Evolutionary conservation across 441 rosid species (phyloP), one percentile per base, ranked within the genome.

Genomic region (Macaranga tanarius): DNA sequence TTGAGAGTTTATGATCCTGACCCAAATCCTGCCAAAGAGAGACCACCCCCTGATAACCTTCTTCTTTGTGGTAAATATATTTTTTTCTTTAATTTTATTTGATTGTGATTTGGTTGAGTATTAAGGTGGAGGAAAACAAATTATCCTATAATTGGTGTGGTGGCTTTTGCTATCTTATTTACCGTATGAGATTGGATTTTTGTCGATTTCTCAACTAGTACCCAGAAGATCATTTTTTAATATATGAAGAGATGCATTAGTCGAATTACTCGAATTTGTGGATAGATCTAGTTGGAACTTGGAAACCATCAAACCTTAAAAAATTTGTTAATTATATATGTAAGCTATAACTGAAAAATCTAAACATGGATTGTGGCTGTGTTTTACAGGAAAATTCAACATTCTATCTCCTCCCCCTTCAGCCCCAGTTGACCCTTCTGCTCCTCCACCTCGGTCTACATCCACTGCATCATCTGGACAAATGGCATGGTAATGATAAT

Each of bases 1-100:
- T 60, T 91, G n/a, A 84, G 89, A 38, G 90, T 89, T 12, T 75
- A 84, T 67, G 95, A 90, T 72, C 55, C 88, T 15, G 95, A 88
- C 48, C 81, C 89, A 34, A 77, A 90, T 58, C 93, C 89, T 61
- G 83, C 84, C 52, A 80, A 87, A 74, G 96, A 91, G 76, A 57
- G 13, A n/a, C 87, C 86, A 0, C 83, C 95, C 1, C 97, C 97
- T 0, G 69, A 71, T 5, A 92, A 91, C 60, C 77, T 87, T 31
- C 75, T 91, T 40, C 72, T 73, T 0, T 88, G 93, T 47, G 93
- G 96, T 72, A 60, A 34, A 28, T 34, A 7, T 3, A 20, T 48
- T 56, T 52, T 42, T 26, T 10, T 44, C 0, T 19, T 20, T 63
- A 23, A 17, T 1, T 12, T 6, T 0, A 15, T 31, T 9, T n/a